These are phyloP conservation scores for Colletotrichum siamense DNA, from an alignment of 2,329 filamentous ascomycete genomes.

Conservation along the genomic window DNA sequence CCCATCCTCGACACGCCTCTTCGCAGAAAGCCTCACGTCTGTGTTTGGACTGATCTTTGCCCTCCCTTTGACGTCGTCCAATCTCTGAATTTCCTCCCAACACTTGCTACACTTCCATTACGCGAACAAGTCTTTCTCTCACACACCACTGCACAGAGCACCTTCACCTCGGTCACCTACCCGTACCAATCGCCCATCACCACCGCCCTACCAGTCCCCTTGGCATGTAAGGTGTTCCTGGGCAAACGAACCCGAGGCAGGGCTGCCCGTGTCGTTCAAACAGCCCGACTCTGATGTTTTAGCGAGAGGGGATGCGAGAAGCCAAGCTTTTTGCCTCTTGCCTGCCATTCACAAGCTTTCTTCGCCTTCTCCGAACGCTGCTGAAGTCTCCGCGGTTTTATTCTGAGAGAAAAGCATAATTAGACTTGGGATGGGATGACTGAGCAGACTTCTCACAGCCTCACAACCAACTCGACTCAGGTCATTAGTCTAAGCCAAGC, in stretches of 20 bases:
- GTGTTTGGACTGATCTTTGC: constrained; percentile 2
- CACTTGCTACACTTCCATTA: not conserved
- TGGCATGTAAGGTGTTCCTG: not conserved
- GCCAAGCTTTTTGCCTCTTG: not conserved
- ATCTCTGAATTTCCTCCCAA: not conserved
- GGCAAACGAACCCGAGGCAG: not conserved
- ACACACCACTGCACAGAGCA: not conserved
- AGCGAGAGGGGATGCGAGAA: not conserved
- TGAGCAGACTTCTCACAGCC: not conserved
- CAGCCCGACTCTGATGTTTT: not conserved
- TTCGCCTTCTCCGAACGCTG: not conserved
- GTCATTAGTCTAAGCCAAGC: not conserved
- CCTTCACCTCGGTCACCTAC: not conserved
- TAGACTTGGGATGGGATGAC: not conserved
- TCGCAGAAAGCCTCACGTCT: not conserved
- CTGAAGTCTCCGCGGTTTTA: not conserved
- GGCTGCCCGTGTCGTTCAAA: not conserved
- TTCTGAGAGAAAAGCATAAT: not conserved
- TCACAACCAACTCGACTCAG: not conserved
- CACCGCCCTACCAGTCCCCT: not conserved
- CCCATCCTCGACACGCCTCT: not conserved
- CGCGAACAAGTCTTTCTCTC: not conserved
- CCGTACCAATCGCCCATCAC: not conserved
- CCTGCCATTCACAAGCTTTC: not conserved
- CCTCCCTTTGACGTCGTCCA: not conserved